Conservation (phyloP, 108 stramenopile species). For the Cyclotella cryptica region DNA sequence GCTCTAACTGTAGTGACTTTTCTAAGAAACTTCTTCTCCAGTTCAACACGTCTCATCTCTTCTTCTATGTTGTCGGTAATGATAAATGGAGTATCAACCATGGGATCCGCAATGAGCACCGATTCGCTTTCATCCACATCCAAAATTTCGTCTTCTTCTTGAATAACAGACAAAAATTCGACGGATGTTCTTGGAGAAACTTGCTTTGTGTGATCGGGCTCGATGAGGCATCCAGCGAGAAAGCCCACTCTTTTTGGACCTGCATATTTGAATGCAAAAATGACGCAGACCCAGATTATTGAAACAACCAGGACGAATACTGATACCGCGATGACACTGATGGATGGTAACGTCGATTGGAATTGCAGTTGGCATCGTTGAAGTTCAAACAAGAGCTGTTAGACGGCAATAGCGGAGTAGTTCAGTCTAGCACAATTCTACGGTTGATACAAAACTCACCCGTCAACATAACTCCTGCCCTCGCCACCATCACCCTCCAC, state of each 20-base stretch:
- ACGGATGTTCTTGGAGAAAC: background rate
- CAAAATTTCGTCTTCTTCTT: background rate
- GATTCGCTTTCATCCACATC: background rate
- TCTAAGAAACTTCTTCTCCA: constrained; percentile 23
- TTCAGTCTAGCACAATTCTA: background rate
- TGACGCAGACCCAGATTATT: constrained; percentile 19
- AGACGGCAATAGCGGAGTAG: no score
- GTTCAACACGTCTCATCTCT: background rate
- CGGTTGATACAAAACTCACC: constrained; percentile 1
- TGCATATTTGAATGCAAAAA: constrained; percentile 14
- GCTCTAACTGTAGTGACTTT: constrained; percentile 21
- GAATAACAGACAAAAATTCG: background rate
- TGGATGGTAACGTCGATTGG: background rate
- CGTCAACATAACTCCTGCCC: constrained; percentile 3
- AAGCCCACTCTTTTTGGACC: constrained; percentile 31
- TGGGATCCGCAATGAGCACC: background rate
- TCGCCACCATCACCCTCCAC: background rate
- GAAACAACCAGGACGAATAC: constrained; percentile 22
- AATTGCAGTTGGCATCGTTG: background rate
- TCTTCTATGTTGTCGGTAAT: constrained; percentile 12
- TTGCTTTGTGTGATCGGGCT: background rate
- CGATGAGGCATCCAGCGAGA: constrained; percentile 22
- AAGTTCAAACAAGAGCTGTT: background rate
- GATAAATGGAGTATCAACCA: constrained; percentile 9
- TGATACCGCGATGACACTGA: constrained; percentile 3